Conservation (phyloP, 352 stramenopile species). For the Phytophthora foliorum region DNA sequence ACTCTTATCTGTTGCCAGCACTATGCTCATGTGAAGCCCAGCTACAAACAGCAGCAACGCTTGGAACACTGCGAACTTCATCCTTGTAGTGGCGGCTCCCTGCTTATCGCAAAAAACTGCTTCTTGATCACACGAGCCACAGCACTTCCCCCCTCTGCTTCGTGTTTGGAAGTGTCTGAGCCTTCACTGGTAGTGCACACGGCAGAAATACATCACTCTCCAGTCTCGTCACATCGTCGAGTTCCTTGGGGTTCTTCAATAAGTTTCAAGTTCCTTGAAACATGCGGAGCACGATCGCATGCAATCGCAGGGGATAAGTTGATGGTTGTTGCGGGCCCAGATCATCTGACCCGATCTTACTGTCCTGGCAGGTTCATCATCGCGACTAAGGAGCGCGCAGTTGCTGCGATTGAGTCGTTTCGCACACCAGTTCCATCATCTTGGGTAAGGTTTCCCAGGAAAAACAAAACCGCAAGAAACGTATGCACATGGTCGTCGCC, state of each 20-base stretch:
- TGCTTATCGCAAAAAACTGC: no score
- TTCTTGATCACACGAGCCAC: no score
- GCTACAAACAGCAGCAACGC: constrained; percentile 20
- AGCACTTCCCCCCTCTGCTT: constrained; percentile 14
- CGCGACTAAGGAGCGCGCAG: constrained; percentile 50
- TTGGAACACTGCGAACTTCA: constrained; percentile 18
- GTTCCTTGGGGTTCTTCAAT: constrained; percentile 6
- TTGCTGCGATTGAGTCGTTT: constrained; percentile 65
- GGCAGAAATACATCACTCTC: neutral
- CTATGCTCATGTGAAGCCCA: constrained; percentile 8
- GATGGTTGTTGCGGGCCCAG: no score
- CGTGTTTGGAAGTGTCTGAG: constrained; percentile 27
- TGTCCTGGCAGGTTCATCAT: constrained; percentile 41
- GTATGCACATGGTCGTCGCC: constrained; percentile 61
- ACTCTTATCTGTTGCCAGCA: neutral
- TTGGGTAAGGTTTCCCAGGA: constrained; percentile 50
- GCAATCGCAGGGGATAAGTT: no score
- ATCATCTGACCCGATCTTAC: no score
- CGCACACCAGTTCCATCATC: constrained; percentile 30
- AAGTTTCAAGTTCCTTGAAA: constrained; percentile 9
- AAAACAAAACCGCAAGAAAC: constrained; percentile 66
- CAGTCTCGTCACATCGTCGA: constrained; percentile 1
- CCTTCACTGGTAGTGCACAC: neutral
- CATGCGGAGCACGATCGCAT: constrained; percentile 17
- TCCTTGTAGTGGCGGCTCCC: constrained; percentile 2